Evolutionary conservation across 495 filamentous ascomycete genomes (phyloP), one percentile per base, ranked within the genome.

Genomic region (Penicillium turbatum): DNA sequence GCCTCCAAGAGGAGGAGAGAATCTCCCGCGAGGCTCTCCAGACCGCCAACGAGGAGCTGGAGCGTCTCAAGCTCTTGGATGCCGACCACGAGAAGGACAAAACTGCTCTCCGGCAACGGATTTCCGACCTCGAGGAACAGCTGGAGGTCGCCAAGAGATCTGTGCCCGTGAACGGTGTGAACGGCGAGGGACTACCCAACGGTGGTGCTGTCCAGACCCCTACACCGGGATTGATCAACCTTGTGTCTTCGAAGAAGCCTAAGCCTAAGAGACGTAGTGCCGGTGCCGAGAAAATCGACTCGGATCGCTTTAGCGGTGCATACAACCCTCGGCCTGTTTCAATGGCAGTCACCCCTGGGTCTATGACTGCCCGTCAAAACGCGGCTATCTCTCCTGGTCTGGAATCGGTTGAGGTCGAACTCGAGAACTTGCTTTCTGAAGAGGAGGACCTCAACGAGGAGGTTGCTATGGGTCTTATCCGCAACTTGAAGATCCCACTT

Each of bases 381-480:
- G 79, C 85, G 9, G 83, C 83, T 2, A 89, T 90, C 58, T 82
- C 85, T 37, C 86, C 89, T n/a, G 83, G 83, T 16, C 71, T 83
- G 21, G 93, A 97, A 59, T 95, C 88, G 56, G 86, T 96, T 55
- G 93, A 97, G 73, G 79, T 88, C 59, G 93, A 99, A 70, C 81
- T 99, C 36, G 92, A 97, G 71, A 87, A 86, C 53, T 80, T 99
- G 34, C 82, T 99, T 40, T 89, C 93, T 40, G 93, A 97, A 59
- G 93, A 99, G 60, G 92, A 97, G 54, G 88, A 84, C 43, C 74
- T 99, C 53, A 97, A 97, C 64, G 91, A 97, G 56, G 93, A 99
- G 70, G 90, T 97, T 31, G 88, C 92, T 0, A 83, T 97, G 79
- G 93, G 95, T 39, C 78, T 99, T 52, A 97, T 99, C 64, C 84